Conservation (phyloP, 768 basidiomycete species). For the Phylloporus arenicola region DNA sequence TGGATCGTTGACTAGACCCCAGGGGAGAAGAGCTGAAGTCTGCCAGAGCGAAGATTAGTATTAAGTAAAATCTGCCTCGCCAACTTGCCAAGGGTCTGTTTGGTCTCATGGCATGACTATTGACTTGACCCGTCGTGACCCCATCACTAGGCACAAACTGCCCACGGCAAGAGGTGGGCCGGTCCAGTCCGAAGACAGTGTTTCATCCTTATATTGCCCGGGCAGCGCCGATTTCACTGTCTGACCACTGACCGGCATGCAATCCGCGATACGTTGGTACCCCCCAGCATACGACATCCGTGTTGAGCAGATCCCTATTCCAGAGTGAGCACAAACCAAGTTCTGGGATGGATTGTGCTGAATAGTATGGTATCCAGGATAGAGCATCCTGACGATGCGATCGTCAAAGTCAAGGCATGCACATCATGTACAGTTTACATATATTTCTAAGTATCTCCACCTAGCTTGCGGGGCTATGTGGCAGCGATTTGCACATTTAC, state of each 20-base stretch:
- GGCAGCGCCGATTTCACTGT: background rate
- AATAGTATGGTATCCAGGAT: slow-evolving; percentile 39
- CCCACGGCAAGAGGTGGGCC: no score
- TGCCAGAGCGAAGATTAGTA: no score
- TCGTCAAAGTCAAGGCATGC: slow-evolving; percentile 65
- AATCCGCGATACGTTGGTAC: slow-evolving; percentile 47
- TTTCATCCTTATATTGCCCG: no score
- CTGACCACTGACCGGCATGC: slow-evolving; percentile 6
- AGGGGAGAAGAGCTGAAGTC: no score
- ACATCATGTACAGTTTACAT: background rate
- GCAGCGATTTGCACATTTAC: slow-evolving; percentile 73
- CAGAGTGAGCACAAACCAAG: slow-evolving; percentile 37
- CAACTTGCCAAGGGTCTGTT: no score
- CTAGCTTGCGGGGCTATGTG: slow-evolving; percentile 66
- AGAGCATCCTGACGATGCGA: slow-evolving; percentile 69
- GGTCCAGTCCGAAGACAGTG: no score
- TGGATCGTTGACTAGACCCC: no score
- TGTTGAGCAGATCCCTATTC: slow-evolving; percentile 57
- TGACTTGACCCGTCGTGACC: no score
- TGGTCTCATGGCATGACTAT: no score
- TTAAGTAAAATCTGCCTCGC: no score
- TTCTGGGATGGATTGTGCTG: background rate
- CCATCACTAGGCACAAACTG: no score
- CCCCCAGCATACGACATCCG: slow-evolving; percentile 67
- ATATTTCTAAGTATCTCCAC: background rate